Evolutionary conservation across 306 rosid genomes (phyloP), one percentile per base, ranked within the genome.

Genomic region (Pyrus bretschneideri): DNA sequence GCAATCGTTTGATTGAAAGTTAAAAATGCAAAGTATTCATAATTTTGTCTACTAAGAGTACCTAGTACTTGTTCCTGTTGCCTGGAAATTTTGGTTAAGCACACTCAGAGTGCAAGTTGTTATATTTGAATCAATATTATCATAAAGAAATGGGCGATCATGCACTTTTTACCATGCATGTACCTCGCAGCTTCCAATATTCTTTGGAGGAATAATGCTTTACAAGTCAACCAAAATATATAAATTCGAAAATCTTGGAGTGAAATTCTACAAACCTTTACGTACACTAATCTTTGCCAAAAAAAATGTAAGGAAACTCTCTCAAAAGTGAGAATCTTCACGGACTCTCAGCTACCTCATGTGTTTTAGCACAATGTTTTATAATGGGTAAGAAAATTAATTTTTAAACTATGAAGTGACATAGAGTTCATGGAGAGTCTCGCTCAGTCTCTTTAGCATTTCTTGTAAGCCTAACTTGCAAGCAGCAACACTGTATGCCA

Each of bases 401-500:
- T 38, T 38, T 38, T 38, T 38, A 6, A 6, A 38, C 10, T 7
- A 38, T 38, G 10, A 38, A 38, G 10, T 38, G 2, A 38, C 42
- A 7, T 7, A 38, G 42, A 7, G 10, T 38, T 2, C 10, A 38
- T 38, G 10, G 2, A 7, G 2, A 38, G 42, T 38, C 2, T 38
- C 42, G 7, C 42, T 38, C 2, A 38, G 10, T 38, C 10, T 38
- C 10, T 38, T 38, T 38, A 38, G 42, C 42, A 38, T 38, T 38
- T 7, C 2, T 7, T 0, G 1, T 38, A 38, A 38, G 42, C 10
- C 42, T 35, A 9, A 38, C 42, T 77, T 77, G 76, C 83, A 84
- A 27, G 63, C 58, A 0, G 86, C 81, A 49, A 84, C 83, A 5
- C 7, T 11, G 31, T 78, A 57, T 4, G 87, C 83, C 77, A 80